These are phyloP conservation scores for Musa schizocarpa DNA, from an alignment of 176 grass and related monocot genomes.

Conservation along the genomic window DNA sequence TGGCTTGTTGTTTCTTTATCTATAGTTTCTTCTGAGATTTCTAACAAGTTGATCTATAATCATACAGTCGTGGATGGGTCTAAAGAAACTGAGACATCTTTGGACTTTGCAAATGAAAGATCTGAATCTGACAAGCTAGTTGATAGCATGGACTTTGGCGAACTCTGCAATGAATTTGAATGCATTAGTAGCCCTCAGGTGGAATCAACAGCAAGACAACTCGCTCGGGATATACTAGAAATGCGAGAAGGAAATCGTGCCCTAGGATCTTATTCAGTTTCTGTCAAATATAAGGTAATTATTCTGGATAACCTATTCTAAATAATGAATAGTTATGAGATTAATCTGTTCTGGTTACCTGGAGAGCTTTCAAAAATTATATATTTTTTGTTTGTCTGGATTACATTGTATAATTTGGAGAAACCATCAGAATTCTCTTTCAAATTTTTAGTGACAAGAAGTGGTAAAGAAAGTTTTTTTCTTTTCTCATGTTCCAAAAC, in stretches of 20 bases:
- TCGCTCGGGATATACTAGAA: slow-evolving; percentile 75
- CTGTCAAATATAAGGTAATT: slow-evolving; percentile 85
- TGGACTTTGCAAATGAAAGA: slow-evolving; percentile 20
- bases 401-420: no score
- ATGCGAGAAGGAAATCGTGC: slow-evolving; percentile 70
- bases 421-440: no score
- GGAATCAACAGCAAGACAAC: slow-evolving; percentile 84
- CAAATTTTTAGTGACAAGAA: no score
- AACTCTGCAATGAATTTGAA: slow-evolving; percentile 91
- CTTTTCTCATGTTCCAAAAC: no score
- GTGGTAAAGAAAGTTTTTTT: no score
- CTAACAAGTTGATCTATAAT: neutral
- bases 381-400: no score
- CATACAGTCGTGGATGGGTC: slow-evolving; percentile 62
- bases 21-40: neutral
- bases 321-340: neutral
- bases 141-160: slow-evolving; percentile 69
- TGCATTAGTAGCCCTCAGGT: slow-evolving; percentile 96
- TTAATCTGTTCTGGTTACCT: no score
- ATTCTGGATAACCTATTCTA: neutral
- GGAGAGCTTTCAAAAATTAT: no score
- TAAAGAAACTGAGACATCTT: slow-evolving; percentile 33
- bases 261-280: slow-evolving; percentile 51
- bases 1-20: neutral
- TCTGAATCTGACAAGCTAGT: slow-evolving; percentile 60